These are phyloP conservation scores for Stereocaulon alpinum DNA, from an alignment of 495 filamentous ascomycete genomes.

Conservation along the genomic window DNA sequence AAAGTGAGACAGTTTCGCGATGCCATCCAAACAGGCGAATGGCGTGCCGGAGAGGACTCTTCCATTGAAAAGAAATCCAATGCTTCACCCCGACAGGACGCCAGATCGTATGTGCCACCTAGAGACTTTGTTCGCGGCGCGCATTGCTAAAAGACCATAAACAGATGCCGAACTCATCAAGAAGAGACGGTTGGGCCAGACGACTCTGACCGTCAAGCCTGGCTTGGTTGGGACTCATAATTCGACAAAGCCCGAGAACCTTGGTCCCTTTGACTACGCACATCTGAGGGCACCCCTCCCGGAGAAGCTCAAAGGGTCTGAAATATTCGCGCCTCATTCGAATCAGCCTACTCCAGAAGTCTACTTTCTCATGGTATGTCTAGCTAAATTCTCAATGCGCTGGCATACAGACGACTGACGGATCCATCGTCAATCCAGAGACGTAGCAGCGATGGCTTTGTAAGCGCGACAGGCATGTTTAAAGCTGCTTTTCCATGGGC, in stretches of 20 bases:
- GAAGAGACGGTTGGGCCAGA: conserved; percentile 83
- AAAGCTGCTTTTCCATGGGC: conserved; percentile 97
- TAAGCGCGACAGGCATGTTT: conserved; percentile 98
- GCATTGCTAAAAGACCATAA: conserved; percentile 8
- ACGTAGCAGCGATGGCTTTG: conserved; percentile 84
- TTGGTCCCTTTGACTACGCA: conserved; percentile 88
- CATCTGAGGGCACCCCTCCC: conserved; percentile 87
- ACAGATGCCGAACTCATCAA: conserved; percentile 53
- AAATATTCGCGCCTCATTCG: conserved; percentile 66
- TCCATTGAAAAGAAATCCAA: conserved; percentile 63
- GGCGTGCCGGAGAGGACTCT: conserved; percentile 51
- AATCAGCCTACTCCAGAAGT: conserved; percentile 56
- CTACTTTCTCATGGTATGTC: conserved; percentile 86
- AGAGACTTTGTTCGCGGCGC: conserved; percentile 18
- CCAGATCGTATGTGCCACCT: conserved; percentile 41
- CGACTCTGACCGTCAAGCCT: conserved; percentile 72
- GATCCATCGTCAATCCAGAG: conserved; percentile 38
- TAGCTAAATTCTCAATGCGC: neutral
- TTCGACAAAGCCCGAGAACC: conserved; percentile 56
- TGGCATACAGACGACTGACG: conserved; percentile 11
- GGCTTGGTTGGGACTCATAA: conserved; percentile 52
- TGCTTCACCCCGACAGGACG: conserved; percentile 63
- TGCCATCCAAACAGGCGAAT: conserved; percentile 32
- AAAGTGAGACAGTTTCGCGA: conserved; percentile 9
- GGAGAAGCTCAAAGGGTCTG: conserved; percentile 71